A percentile compares a stretch with the other conserved stretches of the same genome.
Conservation (phyloP, 2,329 filamentous ascomycete species). For the Trichocomaceae sp. region DNA sequence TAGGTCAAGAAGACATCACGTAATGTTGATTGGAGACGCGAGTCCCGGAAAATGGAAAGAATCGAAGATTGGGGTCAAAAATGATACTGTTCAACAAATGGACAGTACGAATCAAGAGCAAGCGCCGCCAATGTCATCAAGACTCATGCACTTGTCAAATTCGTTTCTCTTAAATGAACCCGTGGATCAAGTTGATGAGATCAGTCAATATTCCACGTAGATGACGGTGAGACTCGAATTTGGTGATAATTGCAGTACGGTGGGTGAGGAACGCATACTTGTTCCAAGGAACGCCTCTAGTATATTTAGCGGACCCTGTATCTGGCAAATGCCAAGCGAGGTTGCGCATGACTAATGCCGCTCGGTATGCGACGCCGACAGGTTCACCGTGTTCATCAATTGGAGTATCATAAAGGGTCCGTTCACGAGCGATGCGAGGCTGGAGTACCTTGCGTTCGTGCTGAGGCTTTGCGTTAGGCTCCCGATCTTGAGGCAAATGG, state of each 20-base stretch:
- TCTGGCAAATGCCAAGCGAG: conserved; percentile 38
- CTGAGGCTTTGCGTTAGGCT: conserved; percentile 26
- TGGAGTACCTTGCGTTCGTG: conserved; percentile 34
- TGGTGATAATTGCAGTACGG: conserved; percentile 32
- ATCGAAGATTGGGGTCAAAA: not conserved
- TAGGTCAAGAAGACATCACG: not conserved
- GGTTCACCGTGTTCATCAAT: conserved; percentile 38
- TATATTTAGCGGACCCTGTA: conserved; percentile 20
- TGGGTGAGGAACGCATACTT: conserved; percentile 36
- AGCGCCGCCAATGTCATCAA: not conserved
- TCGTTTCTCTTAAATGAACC: not conserved
- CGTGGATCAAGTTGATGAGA: conserved; percentile 34
- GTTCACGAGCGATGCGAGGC: conserved; percentile 34
- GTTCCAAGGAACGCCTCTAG: conserved; percentile 28
- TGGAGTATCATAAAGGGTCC: conserved; percentile 37
- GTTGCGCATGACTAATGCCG: conserved; percentile 42
- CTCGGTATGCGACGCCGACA: conserved; percentile 42
- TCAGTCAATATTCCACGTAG: conserved; percentile 38
- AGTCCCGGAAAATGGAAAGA: not conserved
- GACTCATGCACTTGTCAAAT: not conserved
- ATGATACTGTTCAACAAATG: not conserved
- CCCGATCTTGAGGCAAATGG: conserved; percentile 32
- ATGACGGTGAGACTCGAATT: conserved; percentile 36
- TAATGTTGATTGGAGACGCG: not conserved
- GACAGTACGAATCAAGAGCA: not conserved